Evolutionary conservation across 257 asterid genomes (phyloP).

Genomic region (Misopates orontium): DNA sequence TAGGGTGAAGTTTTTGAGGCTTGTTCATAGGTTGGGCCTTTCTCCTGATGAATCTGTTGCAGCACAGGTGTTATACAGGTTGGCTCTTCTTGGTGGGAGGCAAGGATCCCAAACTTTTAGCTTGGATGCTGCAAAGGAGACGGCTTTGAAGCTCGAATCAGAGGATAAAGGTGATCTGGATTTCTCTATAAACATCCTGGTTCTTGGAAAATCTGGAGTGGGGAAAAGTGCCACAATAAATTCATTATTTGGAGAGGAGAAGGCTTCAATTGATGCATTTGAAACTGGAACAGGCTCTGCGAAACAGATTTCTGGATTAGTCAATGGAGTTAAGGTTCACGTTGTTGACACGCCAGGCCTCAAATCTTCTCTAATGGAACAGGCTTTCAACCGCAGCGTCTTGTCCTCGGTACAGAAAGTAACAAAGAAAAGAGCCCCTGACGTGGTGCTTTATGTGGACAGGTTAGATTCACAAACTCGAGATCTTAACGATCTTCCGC

Average conservation of each 20-base stretch:
- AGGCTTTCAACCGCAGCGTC: constrained; percentile 59
- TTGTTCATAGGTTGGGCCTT: constrained; percentile 73
- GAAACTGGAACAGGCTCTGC: constrained; percentile 62
- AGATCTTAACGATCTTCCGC: constrained; percentile 88
- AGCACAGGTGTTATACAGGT: constrained; percentile 77
- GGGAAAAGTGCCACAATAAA: constrained; percentile 94
- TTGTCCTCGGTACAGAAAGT: constrained; percentile 60
- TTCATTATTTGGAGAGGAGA: constrained; percentile 79
- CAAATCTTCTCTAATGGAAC: constrained; percentile 71
- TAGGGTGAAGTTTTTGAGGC: constrained; percentile 87
- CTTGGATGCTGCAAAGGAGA: constrained; percentile 74
- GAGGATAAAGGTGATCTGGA: constrained; percentile 56
- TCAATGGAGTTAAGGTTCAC: constrained; percentile 76
- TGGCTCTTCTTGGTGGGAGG: constrained; percentile 80
- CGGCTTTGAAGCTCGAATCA: constrained; percentile 70
- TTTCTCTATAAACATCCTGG: constrained; percentile 74
- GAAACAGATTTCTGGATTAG: constrained; percentile 51
- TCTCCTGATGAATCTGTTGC: constrained; percentile 79
- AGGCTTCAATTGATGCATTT: constrained; percentile 67
- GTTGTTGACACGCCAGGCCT: constrained; percentile 91
- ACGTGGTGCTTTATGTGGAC: constrained; percentile 85
- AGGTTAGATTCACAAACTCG: constrained; percentile 84
- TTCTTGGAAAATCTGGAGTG: constrained; percentile 90
- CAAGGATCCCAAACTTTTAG: constrained; percentile 63
- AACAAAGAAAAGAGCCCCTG: constrained; percentile 77